These are phyloP conservation scores for Paragyromitra xinjiangensis DNA, from an alignment of 495 filamentous ascomycete species.

Conservation along the genomic window DNA sequence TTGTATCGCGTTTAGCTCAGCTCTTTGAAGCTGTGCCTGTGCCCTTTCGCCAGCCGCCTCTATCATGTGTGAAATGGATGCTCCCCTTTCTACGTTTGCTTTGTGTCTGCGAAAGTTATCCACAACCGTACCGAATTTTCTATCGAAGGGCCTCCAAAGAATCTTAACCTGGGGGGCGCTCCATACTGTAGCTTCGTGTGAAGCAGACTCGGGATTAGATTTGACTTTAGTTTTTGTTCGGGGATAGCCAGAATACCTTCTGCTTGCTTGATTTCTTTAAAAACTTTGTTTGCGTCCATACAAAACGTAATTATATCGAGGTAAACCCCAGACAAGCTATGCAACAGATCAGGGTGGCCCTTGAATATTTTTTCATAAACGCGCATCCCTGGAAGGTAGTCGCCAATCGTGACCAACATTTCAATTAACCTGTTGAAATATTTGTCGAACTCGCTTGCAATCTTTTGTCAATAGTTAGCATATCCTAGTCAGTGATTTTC, in stretches of 20 bases:
- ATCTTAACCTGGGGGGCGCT: background rate
- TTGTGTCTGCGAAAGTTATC: conserved; percentile 4
- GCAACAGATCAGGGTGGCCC: background rate
- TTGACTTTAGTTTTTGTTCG: background rate
- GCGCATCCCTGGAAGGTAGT: conserved; percentile 6
- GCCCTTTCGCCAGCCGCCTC: conserved; percentile 11
- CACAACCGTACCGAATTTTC: conserved; percentile 5
- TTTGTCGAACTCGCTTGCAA: conserved; percentile 6
- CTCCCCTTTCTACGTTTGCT: conserved; percentile 2
- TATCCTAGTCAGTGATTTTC: background rate
- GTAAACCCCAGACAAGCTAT: conserved; percentile 20
- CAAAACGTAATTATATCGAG: conserved; percentile 34
- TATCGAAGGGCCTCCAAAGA: conserved; percentile 6
- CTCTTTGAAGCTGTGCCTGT: conserved; percentile 21
- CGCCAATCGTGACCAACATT: conserved; percentile 20
- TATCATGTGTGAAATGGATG: conserved; percentile 22
- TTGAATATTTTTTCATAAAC: conserved; percentile 11
- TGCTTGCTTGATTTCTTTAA: background rate
- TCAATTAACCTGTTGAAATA: conserved; percentile 28
- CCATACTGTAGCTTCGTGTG: background rate
- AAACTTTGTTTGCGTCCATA: conserved; percentile 17
- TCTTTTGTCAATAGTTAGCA: background rate
- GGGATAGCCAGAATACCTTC: background rate
- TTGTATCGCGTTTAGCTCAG: background rate
- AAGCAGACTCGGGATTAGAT: background rate